phyloP scores from a whole-genome alignment of 2,329 filamentous ascomycete genomes.

The Biscogniauxia sp. region DNA sequence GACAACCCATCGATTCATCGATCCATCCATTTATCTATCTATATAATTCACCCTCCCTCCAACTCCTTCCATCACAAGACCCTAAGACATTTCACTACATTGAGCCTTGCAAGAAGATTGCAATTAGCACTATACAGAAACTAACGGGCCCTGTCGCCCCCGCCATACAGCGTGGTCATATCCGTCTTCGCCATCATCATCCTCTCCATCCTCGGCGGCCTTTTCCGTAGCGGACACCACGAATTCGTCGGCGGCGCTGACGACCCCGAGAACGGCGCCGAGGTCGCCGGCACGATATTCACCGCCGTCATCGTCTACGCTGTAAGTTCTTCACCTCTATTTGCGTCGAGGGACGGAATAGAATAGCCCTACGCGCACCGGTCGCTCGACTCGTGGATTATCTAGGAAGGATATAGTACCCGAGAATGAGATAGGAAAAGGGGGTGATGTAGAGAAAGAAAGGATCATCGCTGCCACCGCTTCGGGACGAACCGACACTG shows the following conservation, averaged over 20 bases:
- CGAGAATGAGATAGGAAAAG: not conserved
- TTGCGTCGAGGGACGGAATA: not conserved
- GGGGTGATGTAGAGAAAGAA: not conserved
- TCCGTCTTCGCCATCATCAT: conserved; percentile 64
- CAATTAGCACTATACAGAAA: conserved; percentile 3
- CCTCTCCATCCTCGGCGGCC: conserved; percentile 61
- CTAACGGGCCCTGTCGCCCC: conserved; percentile 10
- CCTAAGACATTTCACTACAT: too few relatives aligned
- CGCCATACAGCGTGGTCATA: conserved; percentile 64
- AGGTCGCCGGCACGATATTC: conserved; percentile 82
- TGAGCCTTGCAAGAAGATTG: not conserved
- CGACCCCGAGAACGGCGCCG: conserved; percentile 69
- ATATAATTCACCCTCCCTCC: conserved; percentile 2
- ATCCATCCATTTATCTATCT: conserved; percentile 5
- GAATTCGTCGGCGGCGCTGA: conserved; percentile 75
- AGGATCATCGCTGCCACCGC: not conserved
- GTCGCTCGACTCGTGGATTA: not conserved
- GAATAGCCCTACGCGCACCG: too few relatives aligned
- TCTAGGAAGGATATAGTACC: not conserved
- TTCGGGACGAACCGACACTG: conserved; percentile 3
- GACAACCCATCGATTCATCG: not conserved
- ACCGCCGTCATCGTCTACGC: conserved; percentile 84
- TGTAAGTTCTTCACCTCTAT: conserved; percentile 54
- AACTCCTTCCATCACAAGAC: too few relatives aligned
- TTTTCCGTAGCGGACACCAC: conserved; percentile 80